Percentiles rank a stretch among this genome's conserved stretches.
Evolutionary conservation across 139 green algal species (phyloP).

Genomic region (Chlamydomonas sp.): DNA sequence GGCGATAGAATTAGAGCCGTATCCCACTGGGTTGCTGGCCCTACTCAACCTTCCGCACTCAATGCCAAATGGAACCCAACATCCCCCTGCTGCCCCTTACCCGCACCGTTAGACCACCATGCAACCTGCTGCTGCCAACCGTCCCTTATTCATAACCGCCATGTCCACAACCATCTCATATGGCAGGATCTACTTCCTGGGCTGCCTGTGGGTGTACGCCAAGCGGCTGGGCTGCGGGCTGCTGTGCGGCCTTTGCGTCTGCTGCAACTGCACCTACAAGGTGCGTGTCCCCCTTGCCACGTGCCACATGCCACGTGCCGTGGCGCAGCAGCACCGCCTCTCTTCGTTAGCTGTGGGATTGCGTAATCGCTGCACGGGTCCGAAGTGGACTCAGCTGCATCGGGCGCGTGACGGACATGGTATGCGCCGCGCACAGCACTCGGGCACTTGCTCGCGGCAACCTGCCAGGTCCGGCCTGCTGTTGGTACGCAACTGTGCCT

Average conservation of each 20-base stretch:
- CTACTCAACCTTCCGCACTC: no score
- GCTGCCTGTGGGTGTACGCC: conserved; percentile 40
- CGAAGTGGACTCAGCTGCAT: neutral
- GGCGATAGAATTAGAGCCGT: no score
- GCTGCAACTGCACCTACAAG: conserved; percentile 48
- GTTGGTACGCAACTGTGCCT: no score
- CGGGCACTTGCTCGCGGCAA: neutral
- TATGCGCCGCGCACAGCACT: neutral
- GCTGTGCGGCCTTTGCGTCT: conserved; percentile 48
- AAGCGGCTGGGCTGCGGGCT: neutral
- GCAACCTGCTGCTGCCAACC: neutral
- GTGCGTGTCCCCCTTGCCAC: neutral
- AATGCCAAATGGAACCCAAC: neutral
- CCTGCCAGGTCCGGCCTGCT: no score
- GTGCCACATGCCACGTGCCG: neutral
- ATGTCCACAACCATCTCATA: no score
- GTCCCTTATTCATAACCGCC: neutral
- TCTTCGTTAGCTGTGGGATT: neutral
- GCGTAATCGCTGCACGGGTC: neutral
- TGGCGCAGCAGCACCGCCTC: neutral
- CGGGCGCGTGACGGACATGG: no score
- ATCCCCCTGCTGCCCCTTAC: neutral
- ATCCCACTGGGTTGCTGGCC: no score
- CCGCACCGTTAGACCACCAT: neutral
- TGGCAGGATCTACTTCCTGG: conserved; percentile 42